phyloP scores from a whole-genome alignment of 345 rosid species.

The Salix udensis region DNA sequence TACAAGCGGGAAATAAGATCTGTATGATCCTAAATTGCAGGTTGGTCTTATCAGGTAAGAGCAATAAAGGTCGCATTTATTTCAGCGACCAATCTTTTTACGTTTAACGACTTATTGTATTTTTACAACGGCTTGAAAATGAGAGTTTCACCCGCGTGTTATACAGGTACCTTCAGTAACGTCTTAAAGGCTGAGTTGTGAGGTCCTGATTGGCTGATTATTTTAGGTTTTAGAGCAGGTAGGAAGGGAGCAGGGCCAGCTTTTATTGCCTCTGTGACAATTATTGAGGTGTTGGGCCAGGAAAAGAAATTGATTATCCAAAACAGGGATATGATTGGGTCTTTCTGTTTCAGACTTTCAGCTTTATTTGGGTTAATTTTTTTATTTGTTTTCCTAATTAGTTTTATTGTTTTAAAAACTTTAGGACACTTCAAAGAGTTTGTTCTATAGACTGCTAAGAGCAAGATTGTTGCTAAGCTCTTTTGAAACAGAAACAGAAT shows the following conservation, averaged over 20 bases:
- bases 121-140: conserved; percentile 31
- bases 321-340: neutral
- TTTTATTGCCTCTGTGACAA: neutral
- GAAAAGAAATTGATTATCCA: neutral
- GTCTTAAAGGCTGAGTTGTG: conserved; percentile 8
- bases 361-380: neutral
- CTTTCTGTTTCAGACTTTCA: neutral
- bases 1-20: neutral
- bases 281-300: neutral
- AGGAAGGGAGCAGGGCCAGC: neutral
- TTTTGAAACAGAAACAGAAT: too few relatives aligned
- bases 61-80: conserved; percentile 33
- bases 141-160: conserved; percentile 42
- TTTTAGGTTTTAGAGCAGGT: neutral
- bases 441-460: too few relatives aligned
- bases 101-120: conserved; percentile 27
- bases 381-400: too few relatives aligned
- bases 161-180: conserved; percentile 36
- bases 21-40: neutral
- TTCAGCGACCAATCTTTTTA: conserved; percentile 21
- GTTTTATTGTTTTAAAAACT: too few relatives aligned
- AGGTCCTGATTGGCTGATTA: neutral
- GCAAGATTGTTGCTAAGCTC: too few relatives aligned
- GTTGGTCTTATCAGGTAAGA: conserved; percentile 11
- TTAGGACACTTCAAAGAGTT: too few relatives aligned